Evolutionary conservation across 371 early-diverging fungal genomes (phyloP).

Genomic region (Smittium mucronatum): DNA sequence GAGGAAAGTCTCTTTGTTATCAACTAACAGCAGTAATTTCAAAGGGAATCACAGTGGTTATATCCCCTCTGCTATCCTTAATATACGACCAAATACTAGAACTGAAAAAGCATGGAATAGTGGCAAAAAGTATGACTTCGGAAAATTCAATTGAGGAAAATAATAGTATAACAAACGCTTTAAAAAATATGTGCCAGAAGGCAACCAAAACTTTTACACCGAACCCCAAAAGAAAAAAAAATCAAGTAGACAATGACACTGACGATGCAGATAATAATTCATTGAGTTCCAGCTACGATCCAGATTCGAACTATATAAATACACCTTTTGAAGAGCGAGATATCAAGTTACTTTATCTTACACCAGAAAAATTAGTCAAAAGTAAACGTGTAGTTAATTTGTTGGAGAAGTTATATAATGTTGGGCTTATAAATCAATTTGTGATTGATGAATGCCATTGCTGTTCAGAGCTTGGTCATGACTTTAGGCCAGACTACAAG

Average conservation of each 20-base stretch:
- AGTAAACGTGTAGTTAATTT: constrained; percentile 53
- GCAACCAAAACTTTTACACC: constrained; percentile 26
- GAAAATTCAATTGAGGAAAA: constrained; percentile 41
- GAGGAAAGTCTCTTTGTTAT: constrained; percentile 80
- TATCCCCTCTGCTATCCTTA: constrained; percentile 71
- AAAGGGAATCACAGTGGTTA: constrained; percentile 66
- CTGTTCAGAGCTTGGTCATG: constrained; percentile 75
- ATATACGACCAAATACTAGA: constrained; percentile 75
- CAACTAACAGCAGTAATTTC: constrained; percentile 70
- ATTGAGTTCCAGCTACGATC: background rate
- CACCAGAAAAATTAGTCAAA: constrained; percentile 79
- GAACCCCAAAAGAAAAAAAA: constrained; percentile 21
- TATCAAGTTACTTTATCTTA: constrained; percentile 58
- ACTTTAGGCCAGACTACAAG: constrained; percentile 56
- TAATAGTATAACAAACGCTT: constrained; percentile 35
- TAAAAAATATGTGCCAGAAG: constrained; percentile 22
- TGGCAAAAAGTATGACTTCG: constrained; percentile 49
- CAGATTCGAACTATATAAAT: background rate
- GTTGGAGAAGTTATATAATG: constrained; percentile 46
- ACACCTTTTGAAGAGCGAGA: background rate
- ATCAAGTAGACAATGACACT: constrained; percentile 12
- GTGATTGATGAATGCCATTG: constrained; percentile 83
- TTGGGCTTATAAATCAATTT: constrained; percentile 46
- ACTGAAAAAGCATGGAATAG: constrained; percentile 51
- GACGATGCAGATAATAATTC: constrained; percentile 1